Base-by-base conservation (phyloP, 192 early-diverging fungal genomes). In the Entomortierella chlamydospora region DNA sequence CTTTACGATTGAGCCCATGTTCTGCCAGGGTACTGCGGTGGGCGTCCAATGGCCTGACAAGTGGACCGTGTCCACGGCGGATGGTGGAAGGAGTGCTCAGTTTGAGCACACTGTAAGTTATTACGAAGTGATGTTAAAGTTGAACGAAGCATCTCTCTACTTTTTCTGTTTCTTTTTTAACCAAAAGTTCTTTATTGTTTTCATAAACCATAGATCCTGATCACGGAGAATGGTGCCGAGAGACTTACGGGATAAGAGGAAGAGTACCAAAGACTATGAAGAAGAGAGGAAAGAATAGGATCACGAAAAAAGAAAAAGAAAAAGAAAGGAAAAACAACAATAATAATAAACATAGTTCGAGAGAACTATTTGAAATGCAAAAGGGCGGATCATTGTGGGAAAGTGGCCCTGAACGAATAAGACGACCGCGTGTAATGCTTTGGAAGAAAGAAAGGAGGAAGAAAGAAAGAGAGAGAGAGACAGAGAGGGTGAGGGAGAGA, bases 1-100 rank as follows among this genome's bases (percentile, higher is more conserved):
- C 22, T 97, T 97, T 66, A 97, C 96, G 20, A 93, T 97, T 60
- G 94, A 97, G 80, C 95, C 95, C 0, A 91, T 94, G 59, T 82
- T 95, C 64, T 93, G 91, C 68, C 94, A 97, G 73, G 94, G 95
- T 23, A 72, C 68, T n/a, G 73, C 90, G 8, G 82, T 71, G 1
- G 90, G 89, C 29, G 66, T 94, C 26, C 86, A 86, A 80, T 95
- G 93, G 93, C 93, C 92, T n/a, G 96, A 95, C 66, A 87, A 87
- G 50, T 97, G 94, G 95, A 97, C 94, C 3, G 87, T 91, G 15
- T 81, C 86, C 1, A 94, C 95, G 0, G 68, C 68, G 13, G 96
- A 96, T 71, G 91, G 92, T 34, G 94, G 93, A 7, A 82, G 95
- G 43, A 92, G 94, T 34, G 93, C 96, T 22, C 96, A 97, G 84